Evolutionary conservation across 2,329 filamentous ascomycete genomes (phyloP).

Genomic region (Colletotrichum filicis): DNA sequence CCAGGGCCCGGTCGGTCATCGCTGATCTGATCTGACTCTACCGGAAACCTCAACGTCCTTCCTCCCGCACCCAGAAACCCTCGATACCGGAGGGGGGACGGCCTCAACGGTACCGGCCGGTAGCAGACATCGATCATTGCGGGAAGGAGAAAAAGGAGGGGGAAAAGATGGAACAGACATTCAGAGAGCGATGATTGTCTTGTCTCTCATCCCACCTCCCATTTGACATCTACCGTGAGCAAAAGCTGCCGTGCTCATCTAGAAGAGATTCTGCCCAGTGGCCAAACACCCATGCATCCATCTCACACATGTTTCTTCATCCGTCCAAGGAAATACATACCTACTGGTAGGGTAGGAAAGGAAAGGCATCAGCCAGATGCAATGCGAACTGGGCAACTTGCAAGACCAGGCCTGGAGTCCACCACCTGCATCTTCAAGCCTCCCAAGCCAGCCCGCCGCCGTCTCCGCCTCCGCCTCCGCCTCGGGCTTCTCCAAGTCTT

Average conservation of each 20-base stretch:
- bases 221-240: background rate
- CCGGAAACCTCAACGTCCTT: slow-evolving; percentile 31
- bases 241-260: background rate
- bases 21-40: slow-evolving; percentile 24
- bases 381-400: background rate
- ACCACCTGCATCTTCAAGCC: background rate
- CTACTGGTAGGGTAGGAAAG: too few species aligned
- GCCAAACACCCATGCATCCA: background rate
- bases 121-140: slow-evolving; percentile 5
- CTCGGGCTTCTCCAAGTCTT: background rate
- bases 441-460: background rate
- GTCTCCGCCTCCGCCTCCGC: background rate
- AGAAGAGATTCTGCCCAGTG: background rate
- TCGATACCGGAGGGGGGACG: slow-evolving; percentile 1
- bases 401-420: background rate
- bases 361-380: background rate
- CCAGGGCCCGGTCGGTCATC: slow-evolving; percentile 16
- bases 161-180: background rate
- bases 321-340: background rate
- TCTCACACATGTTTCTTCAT: background rate
- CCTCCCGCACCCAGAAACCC: slow-evolving; percentile 9
- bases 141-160: background rate
- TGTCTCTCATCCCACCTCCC: background rate
- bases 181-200: background rate
- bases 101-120: slow-evolving; percentile 18